Conservation (phyloP, 2,329 filamentous ascomycete genomes). For the Emergomyces orientalis region DNA sequence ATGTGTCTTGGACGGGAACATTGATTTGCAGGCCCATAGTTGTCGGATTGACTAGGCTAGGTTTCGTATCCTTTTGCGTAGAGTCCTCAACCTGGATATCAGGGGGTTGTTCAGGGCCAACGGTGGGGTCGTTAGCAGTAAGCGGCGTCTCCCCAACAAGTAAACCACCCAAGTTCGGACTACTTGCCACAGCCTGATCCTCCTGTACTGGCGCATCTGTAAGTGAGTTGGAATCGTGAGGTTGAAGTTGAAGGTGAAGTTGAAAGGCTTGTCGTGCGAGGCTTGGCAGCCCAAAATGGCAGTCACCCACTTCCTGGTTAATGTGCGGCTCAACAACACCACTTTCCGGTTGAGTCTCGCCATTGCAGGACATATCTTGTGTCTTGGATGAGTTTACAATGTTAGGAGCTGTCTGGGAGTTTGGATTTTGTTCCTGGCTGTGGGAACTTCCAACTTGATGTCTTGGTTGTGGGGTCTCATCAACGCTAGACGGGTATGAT, state of each 20-base stretch:
- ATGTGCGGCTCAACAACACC: conserved; percentile 1
- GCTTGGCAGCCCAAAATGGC: conserved; percentile 6
- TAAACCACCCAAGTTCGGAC: background rate
- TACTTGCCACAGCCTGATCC: background rate
- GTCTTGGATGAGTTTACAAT: background rate
- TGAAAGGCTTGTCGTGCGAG: conserved; percentile 10
- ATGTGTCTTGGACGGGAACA: background rate
- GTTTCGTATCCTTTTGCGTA: background rate
- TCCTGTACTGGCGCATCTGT: background rate
- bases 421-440: background rate
- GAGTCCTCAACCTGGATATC: background rate
- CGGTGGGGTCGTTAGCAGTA: background rate
- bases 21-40: background rate
- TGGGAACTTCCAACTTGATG: background rate
- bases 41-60: background rate
- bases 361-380: background rate
- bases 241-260: conserved; percentile 6
- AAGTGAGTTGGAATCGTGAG: background rate
- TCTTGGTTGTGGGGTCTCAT: background rate
- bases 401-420: background rate
- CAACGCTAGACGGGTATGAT: background rate
- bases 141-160: background rate
- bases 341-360: background rate
- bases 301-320: conserved; percentile 4
- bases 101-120: background rate